Percentiles rank a stretch among this genome's conserved stretches.
These are phyloP conservation scores for Piper betle DNA, from an alignment of 164 flowering plant genomes.

Conservation along the genomic window DNA sequence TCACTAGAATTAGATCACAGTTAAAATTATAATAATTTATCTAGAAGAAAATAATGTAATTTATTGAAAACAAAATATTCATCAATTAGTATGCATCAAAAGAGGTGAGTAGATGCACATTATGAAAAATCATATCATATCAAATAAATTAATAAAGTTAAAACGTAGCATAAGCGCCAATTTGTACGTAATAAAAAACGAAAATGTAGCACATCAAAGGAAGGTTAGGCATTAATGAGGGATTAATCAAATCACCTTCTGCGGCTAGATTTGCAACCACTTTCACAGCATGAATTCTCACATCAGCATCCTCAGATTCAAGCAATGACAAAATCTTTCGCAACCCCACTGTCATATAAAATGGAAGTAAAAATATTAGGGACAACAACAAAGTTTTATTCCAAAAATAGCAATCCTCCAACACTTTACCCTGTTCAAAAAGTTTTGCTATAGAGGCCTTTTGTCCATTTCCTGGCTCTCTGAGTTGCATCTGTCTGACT, in stretches of 20 bases:
- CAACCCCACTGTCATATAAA: conserved; percentile 64
- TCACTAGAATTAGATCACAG: too few species aligned
- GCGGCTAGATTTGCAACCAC: conserved; percentile 98
- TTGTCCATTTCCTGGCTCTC: conserved; percentile 50
- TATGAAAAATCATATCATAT: too few species aligned
- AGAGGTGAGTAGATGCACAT: too few species aligned
- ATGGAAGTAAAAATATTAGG: background rate
- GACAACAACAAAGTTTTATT: background rate
- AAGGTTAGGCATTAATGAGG: background rate
- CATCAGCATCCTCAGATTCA: conserved; percentile 86
- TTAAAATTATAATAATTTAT: too few species aligned
- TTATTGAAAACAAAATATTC: too few species aligned
- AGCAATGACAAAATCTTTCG: conserved; percentile 91
- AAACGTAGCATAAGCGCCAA: too few species aligned
- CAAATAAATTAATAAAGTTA: too few species aligned
- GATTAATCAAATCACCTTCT: conserved; percentile 44
- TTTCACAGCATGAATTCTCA: conserved; percentile 94
- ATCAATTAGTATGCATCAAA: too few species aligned
- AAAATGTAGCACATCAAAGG: background rate
- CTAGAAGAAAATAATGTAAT: too few species aligned
- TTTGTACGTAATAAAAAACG: background rate
- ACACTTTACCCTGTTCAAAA: conserved; percentile 22
- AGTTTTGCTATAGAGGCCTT: conserved; percentile 78
- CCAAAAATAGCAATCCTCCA: background rate
- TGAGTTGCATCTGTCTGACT: conserved; percentile 30